phyloP scores from a whole-genome alignment of 2,329 filamentous ascomycete genomes.

The Neodidymelliopsis sp. region DNA sequence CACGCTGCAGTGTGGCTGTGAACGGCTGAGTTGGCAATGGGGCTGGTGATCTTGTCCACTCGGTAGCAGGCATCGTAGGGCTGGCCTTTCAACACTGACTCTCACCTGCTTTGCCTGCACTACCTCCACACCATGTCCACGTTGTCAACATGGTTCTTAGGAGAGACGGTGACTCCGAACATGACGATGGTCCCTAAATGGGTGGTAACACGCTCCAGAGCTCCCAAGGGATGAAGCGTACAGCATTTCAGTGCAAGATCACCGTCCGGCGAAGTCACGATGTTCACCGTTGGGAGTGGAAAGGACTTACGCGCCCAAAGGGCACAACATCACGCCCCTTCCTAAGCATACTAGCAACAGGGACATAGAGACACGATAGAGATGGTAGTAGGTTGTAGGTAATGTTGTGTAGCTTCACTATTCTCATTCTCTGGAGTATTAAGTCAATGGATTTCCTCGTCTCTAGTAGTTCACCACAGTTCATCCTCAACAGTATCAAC shows the following conservation, averaged over 20 bases:
- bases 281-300: neutral
- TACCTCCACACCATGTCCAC: neutral
- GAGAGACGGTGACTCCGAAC: neutral
- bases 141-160: neutral
- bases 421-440: neutral
- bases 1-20: neutral
- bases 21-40: neutral
- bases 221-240: neutral
- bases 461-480: neutral
- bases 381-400: neutral
- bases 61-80: neutral
- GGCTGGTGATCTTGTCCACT: neutral
- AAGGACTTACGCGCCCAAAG: neutral
- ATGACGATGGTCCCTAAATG: neutral
- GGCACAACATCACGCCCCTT: neutral
- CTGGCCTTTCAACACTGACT: neutral
- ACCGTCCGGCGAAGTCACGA: constrained; percentile 4
- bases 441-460: neutral
- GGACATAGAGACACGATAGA: neutral
- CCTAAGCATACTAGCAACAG: neutral
- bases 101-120: neutral
- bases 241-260: neutral
- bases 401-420: constrained; percentile 2
- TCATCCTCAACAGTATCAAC: neutral
- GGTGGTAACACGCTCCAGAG: neutral